Conservation (phyloP, 768 basidiomycete species). For the Rubroboletus satanas region DNA sequence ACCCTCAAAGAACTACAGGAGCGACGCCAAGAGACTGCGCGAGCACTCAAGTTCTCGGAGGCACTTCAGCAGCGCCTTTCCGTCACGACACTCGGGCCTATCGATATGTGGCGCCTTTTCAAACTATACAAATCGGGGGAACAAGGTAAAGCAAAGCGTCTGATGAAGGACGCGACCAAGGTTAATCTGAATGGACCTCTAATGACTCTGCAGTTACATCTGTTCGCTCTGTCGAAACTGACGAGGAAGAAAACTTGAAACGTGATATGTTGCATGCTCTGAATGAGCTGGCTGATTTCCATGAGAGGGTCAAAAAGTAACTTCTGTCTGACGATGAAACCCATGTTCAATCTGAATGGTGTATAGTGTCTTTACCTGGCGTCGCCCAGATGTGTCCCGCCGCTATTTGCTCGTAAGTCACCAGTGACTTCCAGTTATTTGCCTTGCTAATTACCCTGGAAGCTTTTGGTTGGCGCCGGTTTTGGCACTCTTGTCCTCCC, state of each 20-base stretch:
- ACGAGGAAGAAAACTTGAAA: constrained; percentile 40
- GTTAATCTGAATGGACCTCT: neutral
- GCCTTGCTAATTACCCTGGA: constrained; percentile 1
- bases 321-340: constrained; percentile 7
- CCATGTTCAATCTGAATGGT: constrained; percentile 1
- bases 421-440: neutral
- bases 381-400: constrained; percentile 47
- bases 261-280: constrained; percentile 38
- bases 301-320: constrained; percentile 64
- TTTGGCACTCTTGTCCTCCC: constrained; percentile 46
- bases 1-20: constrained; percentile 49
- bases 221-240: constrained; percentile 3
- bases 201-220: neutral
- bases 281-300: constrained; percentile 52
- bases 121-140: constrained; percentile 38
- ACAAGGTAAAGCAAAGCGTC: constrained; percentile 32
- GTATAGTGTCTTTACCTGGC: constrained; percentile 64
- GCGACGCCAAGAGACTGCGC: constrained; percentile 45
- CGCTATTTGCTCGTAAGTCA: constrained; percentile 46
- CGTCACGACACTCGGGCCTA: constrained; percentile 43
- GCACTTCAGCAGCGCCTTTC: constrained; percentile 46
- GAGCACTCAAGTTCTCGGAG: constrained; percentile 51
- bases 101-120: constrained; percentile 54
- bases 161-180: constrained; percentile 9
- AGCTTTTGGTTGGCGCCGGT: constrained; percentile 38